Conservation (phyloP, 2,329 filamentous ascomycete species). For the Periconia sp. region DNA sequence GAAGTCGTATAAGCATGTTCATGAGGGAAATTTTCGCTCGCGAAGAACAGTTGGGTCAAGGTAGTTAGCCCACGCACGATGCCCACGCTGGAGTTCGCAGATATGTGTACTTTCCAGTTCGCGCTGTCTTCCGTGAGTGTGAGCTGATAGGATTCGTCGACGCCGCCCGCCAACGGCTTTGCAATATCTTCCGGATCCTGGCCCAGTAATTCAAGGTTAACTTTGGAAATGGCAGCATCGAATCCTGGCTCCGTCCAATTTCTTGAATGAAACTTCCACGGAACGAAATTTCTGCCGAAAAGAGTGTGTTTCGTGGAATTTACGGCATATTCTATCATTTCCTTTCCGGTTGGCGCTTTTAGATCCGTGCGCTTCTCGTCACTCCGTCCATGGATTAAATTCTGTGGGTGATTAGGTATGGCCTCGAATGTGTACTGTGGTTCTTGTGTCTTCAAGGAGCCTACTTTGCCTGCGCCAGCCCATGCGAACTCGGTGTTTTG, state of each 20-base stretch:
- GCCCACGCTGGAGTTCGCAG: constrained; percentile 67
- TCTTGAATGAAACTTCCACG: constrained; percentile 74
- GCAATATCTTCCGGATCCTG: constrained; percentile 57
- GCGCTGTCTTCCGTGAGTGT: constrained; percentile 60
- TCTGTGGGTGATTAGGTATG: constrained; percentile 10
- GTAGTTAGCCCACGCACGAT: constrained; percentile 73
- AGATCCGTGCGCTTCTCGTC: too few species aligned
- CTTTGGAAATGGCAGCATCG: constrained; percentile 57
- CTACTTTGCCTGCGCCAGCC: constrained; percentile 38
- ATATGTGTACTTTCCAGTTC: constrained; percentile 63
- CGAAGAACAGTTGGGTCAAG: constrained; percentile 75
- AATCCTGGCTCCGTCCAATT: constrained; percentile 63
- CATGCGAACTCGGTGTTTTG: constrained; percentile 38
- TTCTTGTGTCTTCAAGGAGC: constrained; percentile 17
- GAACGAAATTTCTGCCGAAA: constrained; percentile 69
- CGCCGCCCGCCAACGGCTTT: constrained; percentile 62
- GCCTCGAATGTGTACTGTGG: constrained; percentile 10
- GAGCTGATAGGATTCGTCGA: constrained; percentile 77
- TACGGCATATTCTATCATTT: constrained; percentile 51
- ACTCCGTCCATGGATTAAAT: constrained; percentile 1
- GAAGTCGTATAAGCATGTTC: constrained; percentile 66
- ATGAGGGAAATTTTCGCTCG: constrained; percentile 58
- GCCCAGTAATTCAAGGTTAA: constrained; percentile 64
- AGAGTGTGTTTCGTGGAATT: constrained; percentile 63
- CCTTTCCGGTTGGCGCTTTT: constrained; percentile 48